A percentile compares a stretch with the other conserved stretches of the same genome.
phyloP scores from a whole-genome alignment of 2,329 filamentous ascomycete species.

The Mollisiaceae sp. region DNA sequence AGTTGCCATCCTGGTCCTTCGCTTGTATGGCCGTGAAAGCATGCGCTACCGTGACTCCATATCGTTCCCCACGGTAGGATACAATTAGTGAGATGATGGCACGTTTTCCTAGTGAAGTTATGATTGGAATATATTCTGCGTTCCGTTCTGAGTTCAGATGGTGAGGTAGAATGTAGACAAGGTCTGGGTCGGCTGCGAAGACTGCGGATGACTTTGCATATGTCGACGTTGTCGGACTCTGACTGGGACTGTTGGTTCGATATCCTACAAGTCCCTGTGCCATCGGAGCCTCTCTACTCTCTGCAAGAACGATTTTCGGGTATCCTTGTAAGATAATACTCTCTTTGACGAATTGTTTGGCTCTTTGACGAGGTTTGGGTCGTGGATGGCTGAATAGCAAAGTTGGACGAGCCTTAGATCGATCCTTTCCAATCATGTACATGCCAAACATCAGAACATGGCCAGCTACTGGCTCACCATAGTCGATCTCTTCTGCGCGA shows the following conservation, averaged over 20 bases:
- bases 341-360: not conserved
- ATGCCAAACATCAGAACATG: not conserved
- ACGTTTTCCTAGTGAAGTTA: no score
- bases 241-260: not conserved
- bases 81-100: no score
- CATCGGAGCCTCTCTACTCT: not conserved
- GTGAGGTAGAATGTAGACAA: no score
- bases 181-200: no score
- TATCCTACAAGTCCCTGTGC: not conserved
- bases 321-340: not conserved
- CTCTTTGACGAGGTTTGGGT: not conserved
- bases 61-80: no score
- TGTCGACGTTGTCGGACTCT: no score
- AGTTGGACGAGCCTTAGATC: not conserved
- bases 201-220: no score
- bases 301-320: not conserved
- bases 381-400: not conserved
- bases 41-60: no score
- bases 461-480: not conserved
- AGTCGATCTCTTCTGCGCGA: not conserved
- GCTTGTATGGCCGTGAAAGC: no score
- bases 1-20: no score
- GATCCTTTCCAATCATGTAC: not conserved
- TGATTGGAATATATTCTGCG: no score
- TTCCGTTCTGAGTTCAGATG: no score